These are phyloP conservation scores for Bimuria novae-zelandiae DNA, from an alignment of 2,329 filamentous ascomycete genomes.

Conservation along the genomic window DNA sequence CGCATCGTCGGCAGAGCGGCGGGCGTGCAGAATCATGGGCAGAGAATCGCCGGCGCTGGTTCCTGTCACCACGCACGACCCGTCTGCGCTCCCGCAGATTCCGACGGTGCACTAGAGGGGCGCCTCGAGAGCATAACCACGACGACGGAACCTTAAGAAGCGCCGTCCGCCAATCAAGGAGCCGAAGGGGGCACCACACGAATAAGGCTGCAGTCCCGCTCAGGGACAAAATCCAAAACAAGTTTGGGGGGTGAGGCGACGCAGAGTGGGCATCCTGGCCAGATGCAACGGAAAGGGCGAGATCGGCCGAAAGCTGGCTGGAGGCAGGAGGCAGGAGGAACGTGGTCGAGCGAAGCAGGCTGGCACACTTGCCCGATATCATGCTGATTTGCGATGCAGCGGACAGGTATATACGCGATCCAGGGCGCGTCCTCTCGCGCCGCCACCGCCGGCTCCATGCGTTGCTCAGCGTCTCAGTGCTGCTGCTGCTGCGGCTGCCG, in stretches of 20 bases:
- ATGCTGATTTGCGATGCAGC: not conserved
- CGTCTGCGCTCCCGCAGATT: slow-evolving; percentile 27
- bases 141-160: slow-evolving; percentile 29
- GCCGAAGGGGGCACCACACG: slow-evolving; percentile 15
- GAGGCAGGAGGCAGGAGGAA: slow-evolving; percentile 11
- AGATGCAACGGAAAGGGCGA: slow-evolving; percentile 17
- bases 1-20: not conserved
- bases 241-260: slow-evolving; percentile 22
- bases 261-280: slow-evolving; percentile 23
- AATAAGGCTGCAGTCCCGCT: slow-evolving; percentile 38
- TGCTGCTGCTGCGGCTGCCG: not conserved
- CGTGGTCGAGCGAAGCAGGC: slow-evolving; percentile 20
- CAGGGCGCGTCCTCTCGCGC: slow-evolving; percentile 1
- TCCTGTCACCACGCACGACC: slow-evolving; percentile 21
- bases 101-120: slow-evolving; percentile 38
- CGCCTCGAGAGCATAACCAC: slow-evolving; percentile 33
- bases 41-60: no score
- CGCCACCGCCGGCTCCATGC: not conserved
- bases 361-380: slow-evolving; percentile 4
- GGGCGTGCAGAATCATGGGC: slow-evolving; percentile 24
- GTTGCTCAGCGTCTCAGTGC: not conserved
- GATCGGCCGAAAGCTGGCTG: slow-evolving; percentile 5
- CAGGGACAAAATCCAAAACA: slow-evolving; percentile 34
- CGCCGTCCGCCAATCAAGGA: slow-evolving; percentile 21
- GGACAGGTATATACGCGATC: not conserved